Evolutionary conservation across 805 yeast species (phyloP).

Genomic region (Zygoascus flipseniorum): DNA sequence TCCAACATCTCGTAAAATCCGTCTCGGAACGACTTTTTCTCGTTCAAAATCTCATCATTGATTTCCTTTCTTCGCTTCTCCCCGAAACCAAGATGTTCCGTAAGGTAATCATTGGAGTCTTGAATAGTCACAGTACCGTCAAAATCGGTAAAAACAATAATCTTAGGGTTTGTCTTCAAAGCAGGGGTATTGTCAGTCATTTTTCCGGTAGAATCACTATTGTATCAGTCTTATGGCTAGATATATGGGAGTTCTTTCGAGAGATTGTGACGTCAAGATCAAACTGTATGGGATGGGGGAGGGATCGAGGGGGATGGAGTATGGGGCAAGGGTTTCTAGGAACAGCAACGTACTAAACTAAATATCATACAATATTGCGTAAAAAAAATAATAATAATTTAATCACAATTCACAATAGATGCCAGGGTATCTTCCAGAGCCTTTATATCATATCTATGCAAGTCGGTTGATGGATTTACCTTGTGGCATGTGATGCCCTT

Average conservation of each 20-base stretch:
- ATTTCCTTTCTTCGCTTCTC: conserved; percentile 52
- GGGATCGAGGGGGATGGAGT: no score
- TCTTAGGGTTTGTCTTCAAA: conserved; percentile 35
- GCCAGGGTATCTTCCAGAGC: neutral
- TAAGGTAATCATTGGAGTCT: conserved; percentile 87
- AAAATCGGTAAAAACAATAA: conserved; percentile 93
- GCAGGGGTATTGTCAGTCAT: conserved; percentile 19
- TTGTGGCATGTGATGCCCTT: conserved; percentile 1
- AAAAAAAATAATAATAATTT: neutral
- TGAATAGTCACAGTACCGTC: conserved; percentile 96
- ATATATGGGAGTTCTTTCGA: neutral
- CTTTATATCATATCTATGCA: neutral
- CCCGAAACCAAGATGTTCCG: conserved; percentile 88
- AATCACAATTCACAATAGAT: neutral
- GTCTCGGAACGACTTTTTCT: conserved; percentile 52
- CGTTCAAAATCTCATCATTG: conserved; percentile 66
- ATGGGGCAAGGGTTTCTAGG: neutral
- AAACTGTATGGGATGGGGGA: no score
- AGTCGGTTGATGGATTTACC: neutral
- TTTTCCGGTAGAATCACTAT: neutral
- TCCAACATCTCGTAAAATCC: conserved; percentile 81
- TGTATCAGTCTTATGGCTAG: neutral
- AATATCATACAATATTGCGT: neutral
- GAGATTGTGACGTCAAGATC: neutral
- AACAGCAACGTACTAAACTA: neutral